Evolutionary conservation across 495 filamentous ascomycete species (phyloP).

Genomic region (Tuber magnatum): DNA sequence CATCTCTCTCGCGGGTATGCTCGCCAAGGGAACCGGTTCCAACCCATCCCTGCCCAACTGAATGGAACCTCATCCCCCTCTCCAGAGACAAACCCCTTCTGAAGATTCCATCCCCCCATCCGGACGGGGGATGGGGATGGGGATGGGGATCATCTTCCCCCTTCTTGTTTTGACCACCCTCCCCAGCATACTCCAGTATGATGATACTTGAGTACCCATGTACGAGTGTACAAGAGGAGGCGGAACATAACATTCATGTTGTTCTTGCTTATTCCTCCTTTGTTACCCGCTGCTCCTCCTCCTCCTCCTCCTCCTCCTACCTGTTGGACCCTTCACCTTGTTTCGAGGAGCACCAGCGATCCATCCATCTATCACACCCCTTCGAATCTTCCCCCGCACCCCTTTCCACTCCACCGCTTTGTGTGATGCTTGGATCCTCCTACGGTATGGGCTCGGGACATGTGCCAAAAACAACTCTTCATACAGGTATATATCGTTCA

Average conservation of each 20-base stretch:
- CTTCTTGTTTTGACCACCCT: conserved; percentile 3
- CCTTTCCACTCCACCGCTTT: neutral
- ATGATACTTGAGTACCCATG: neutral
- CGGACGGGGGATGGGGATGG: no score
- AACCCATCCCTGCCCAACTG: neutral
- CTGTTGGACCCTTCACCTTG: conserved; percentile 11
- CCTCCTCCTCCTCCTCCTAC: no score
- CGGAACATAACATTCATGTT: conserved; percentile 7
- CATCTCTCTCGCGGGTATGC: neutral
- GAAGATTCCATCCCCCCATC: neutral
- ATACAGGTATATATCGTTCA: conserved; percentile 19
- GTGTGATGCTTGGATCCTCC: conserved; percentile 6
- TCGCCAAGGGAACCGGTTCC: neutral
- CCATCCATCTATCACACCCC: neutral
- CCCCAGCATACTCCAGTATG: neutral
- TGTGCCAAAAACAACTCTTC: conserved; percentile 9
- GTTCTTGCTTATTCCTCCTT: conserved; percentile 13
- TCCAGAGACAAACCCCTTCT: neutral
- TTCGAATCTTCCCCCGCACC: conserved; percentile 4
- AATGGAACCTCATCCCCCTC: neutral
- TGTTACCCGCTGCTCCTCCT: conserved; percentile 19
- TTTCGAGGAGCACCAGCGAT: conserved; percentile 12
- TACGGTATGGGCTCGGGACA: conserved; percentile 1
- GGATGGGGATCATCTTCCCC: conserved; percentile 2
- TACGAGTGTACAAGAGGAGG: neutral